phyloP scores from a whole-genome alignment of 177 flowering plant species.

The Tripterygium wilfordii region DNA sequence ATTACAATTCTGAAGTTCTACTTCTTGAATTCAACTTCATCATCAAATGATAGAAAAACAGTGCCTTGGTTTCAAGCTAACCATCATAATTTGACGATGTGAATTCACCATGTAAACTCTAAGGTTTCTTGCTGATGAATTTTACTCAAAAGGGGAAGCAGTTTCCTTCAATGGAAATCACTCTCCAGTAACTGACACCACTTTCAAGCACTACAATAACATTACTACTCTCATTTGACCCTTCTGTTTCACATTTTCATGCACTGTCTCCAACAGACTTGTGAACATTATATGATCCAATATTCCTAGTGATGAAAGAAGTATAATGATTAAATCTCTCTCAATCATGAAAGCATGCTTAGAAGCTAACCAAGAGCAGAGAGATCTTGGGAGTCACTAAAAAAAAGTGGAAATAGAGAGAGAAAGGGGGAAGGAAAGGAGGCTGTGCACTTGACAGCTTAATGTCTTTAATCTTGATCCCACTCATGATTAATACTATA shows the following conservation, averaged over 20 bases:
- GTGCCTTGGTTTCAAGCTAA: too few relatives aligned
- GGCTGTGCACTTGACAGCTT: too few relatives aligned
- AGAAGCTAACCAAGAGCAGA: conserved; percentile 39
- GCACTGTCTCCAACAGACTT: background rate
- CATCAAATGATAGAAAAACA: too few relatives aligned
- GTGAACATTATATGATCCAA: background rate
- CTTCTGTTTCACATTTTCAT: background rate
- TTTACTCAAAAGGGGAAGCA: background rate
- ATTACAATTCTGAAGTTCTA: too few relatives aligned
- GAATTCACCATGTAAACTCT: too few relatives aligned
- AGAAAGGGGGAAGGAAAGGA: conserved; percentile 8
- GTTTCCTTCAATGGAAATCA: background rate
- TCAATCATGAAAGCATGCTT: conserved; percentile 59
- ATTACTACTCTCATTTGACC: background rate
- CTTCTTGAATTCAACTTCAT: too few relatives aligned
- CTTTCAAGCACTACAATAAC: background rate
- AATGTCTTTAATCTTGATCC: too few relatives aligned
- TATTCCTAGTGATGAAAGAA: background rate
- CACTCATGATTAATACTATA: too few relatives aligned
- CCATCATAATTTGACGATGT: too few relatives aligned
- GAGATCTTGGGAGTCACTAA: too few relatives aligned
- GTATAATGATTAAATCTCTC: conserved; percentile 9
- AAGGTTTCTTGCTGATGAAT: too few relatives aligned
- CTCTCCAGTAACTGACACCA: conserved; percentile 10
- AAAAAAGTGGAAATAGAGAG: too few relatives aligned